phyloP scores from a whole-genome alignment of 1,284 basidiomycete species.

The Vanrija pseudolonga region DNA sequence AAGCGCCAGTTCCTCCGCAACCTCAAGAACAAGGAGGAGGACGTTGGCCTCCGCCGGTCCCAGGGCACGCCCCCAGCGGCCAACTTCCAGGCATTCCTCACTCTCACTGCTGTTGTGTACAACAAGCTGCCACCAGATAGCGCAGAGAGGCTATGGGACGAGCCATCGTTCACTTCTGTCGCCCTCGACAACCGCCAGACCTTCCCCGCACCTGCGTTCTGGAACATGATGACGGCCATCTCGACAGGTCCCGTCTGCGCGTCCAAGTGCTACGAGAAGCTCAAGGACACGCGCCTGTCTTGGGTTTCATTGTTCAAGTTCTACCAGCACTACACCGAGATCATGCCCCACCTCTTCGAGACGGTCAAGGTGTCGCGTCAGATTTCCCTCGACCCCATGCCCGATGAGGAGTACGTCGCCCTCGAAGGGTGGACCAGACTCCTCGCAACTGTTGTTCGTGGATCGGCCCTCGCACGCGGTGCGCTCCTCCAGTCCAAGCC shows the following conservation, averaged over 20 bases:
- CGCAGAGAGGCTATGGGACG: slow-evolving; percentile 81
- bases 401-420: slow-evolving; percentile 30
- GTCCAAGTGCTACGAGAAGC: slow-evolving; percentile 35
- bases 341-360: slow-evolving; percentile 40
- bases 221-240: slow-evolving; percentile 83
- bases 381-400: slow-evolving; percentile 27
- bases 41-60: slow-evolving; percentile 56
- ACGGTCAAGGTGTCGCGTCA: slow-evolving; percentile 30
- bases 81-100: slow-evolving; percentile 76
- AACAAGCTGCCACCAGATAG: slow-evolving; percentile 66
- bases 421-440: slow-evolving; percentile 52
- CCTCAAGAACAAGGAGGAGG: slow-evolving; percentile 87
- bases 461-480: slow-evolving; percentile 55
- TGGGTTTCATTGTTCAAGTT: slow-evolving; percentile 38
- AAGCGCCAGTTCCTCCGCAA: slow-evolving; percentile 83
- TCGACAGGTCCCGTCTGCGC: slow-evolving; percentile 78
- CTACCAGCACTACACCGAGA: slow-evolving; percentile 39
- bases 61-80: slow-evolving; percentile 53
- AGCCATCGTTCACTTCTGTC: slow-evolving; percentile 72
- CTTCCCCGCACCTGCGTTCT: slow-evolving; percentile 71
- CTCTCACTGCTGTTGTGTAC: slow-evolving; percentile 77
- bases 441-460: slow-evolving; percentile 70
- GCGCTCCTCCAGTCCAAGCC: slow-evolving; percentile 65
- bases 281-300: slow-evolving; percentile 37
- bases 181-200: slow-evolving; percentile 71